Evolutionary conservation across 208 protist genomes (phyloP).

Genomic region (Trypanosomatidae sp.): DNA sequence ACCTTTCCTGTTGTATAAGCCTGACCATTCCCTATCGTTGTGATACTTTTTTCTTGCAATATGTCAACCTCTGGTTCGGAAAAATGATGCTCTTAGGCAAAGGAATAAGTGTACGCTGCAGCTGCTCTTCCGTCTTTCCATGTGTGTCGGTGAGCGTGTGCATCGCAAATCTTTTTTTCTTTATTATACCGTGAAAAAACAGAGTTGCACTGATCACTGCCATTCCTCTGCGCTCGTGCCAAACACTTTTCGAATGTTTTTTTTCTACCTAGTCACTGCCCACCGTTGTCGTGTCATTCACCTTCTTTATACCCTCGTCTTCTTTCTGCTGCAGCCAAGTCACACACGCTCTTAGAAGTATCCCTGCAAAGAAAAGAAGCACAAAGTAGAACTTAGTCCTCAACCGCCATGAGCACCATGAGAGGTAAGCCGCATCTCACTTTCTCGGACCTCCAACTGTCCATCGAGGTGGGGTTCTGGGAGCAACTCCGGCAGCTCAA

Average conservation of each 20-base stretch:
- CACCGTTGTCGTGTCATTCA: not conserved
- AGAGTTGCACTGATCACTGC: not conserved
- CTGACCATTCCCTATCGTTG: not conserved
- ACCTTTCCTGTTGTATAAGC: not conserved
- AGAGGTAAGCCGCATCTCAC: conserved; percentile 16
- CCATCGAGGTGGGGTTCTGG: conserved; percentile 67
- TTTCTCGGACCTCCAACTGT: conserved; percentile 37
- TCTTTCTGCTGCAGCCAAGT: not conserved
- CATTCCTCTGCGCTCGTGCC: not conserved
- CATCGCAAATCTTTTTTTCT: not conserved
- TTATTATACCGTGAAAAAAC: not conserved
- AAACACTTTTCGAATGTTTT: not conserved
- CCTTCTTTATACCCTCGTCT: not conserved
- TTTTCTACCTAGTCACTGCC: not conserved
- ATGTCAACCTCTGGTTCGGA: not conserved
- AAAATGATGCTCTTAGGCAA: not conserved
- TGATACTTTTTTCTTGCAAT: not conserved
- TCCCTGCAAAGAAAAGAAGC: not conserved
- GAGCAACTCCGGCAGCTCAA: conserved; percentile 52
- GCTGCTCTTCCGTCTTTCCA: not conserved
- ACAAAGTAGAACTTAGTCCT: not conserved
- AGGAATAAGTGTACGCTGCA: not conserved
- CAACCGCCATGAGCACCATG: not conserved
- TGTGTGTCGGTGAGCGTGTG: not conserved
- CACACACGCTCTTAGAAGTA: not conserved